Percentiles rank a stretch among this genome's conserved stretches.
Evolutionary conservation across 208 protist species (phyloP).

Genomic region (Trypanosoma cruzi): DNA sequence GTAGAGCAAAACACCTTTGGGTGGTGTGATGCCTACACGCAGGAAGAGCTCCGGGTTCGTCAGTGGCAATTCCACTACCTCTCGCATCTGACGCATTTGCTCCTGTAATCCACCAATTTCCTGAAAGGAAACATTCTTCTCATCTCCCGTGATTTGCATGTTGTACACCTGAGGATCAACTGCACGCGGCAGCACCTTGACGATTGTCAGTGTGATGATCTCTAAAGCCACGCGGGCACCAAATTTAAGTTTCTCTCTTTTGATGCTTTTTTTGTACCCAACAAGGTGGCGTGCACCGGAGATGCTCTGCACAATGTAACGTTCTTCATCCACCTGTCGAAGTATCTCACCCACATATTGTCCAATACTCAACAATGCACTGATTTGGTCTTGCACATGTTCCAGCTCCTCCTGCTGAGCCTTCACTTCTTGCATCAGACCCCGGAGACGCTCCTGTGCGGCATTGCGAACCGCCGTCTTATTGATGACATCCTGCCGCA

Average conservation of each 20-base stretch:
- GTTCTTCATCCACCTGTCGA: constrained; percentile 92
- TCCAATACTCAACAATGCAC: constrained; percentile 98
- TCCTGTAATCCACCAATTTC: constrained; percentile 98
- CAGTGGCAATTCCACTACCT: constrained; percentile 99
- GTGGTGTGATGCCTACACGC: constrained; percentile 99
- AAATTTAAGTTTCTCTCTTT: constrained; percentile 95
- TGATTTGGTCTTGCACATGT: constrained; percentile 98
- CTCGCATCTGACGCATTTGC: constrained; percentile 99
- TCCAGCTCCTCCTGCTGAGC: constrained; percentile 92
- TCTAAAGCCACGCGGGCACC: constrained; percentile 98
- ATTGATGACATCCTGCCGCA: constrained; percentile 55
- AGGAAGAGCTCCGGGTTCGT: constrained; percentile 99
- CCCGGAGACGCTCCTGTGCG: constrained; percentile 52
- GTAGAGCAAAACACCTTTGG: constrained; percentile 99
- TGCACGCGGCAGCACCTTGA: constrained; percentile 98
- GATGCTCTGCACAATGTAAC: constrained; percentile 99
- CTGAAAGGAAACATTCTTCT: constrained; percentile 94
- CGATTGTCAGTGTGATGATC: constrained; percentile 99
- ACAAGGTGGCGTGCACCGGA: constrained; percentile 99
- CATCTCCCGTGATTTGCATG: constrained; percentile 98
- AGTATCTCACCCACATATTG: constrained; percentile 99
- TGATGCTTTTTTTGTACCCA: constrained; percentile 95
- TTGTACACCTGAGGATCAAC: constrained; percentile 99
- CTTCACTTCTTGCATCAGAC: constrained; percentile 42
- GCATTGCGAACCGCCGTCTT: constrained; percentile 62